Conservation (phyloP, 345 rosid genomes). For the Clarkia xantiana region DNA sequence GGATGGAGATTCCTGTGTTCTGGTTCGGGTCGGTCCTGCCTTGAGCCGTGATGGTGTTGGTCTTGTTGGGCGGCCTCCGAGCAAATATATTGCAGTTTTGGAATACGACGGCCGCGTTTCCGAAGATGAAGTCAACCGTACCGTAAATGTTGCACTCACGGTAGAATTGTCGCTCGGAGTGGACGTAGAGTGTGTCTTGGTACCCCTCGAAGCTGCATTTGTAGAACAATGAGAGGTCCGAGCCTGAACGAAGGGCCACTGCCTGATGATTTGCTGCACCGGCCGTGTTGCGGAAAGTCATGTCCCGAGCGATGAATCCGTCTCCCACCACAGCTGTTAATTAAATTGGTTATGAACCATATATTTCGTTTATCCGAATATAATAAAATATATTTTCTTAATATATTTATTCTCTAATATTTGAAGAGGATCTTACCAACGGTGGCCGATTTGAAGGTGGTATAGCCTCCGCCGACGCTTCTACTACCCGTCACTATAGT, state of each 20-base stretch:
- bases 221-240: conserved; percentile 34
- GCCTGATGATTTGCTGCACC: conserved; percentile 35
- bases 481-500: conserved; percentile 71
- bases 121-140: conserved; percentile 46
- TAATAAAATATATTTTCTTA: too few species aligned
- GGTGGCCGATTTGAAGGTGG: conserved; percentile 80
- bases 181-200: conserved; percentile 52
- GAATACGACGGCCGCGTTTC: conserved; percentile 37
- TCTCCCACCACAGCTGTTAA: conserved; percentile 32
- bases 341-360: background rate
- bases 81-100: conserved; percentile 39
- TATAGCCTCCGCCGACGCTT: conserved; percentile 77
- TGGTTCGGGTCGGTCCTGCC: conserved; percentile 41
- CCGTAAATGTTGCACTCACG: conserved; percentile 45
- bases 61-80: conserved; percentile 23
- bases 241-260: conserved; percentile 38
- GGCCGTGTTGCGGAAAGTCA: conserved; percentile 40
- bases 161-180: conserved; percentile 45
- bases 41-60: conserved; percentile 32
- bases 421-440: too few species aligned
- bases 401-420: too few species aligned
- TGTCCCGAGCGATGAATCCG: conserved; percentile 36
- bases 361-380: too few species aligned
- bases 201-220: conserved; percentile 41
- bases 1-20: conserved; percentile 41